Conservation (phyloP, 306 rosid species). For the Ammopiptanthus mongolicus region DNA sequence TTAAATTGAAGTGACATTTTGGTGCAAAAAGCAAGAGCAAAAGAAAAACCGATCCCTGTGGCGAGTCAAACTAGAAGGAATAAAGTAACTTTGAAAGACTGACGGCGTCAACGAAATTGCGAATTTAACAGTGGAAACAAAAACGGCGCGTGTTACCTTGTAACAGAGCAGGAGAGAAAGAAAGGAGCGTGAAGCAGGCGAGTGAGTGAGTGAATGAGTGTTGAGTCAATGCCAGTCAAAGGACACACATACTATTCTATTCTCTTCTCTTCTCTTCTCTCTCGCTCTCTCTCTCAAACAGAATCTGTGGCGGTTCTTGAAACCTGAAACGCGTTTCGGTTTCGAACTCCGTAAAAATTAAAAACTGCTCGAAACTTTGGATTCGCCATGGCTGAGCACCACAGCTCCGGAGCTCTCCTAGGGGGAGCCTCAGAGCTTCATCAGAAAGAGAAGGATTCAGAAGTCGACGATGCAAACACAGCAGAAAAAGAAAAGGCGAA, state of each 20-base stretch:
- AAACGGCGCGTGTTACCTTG: slow-evolving; percentile 35
- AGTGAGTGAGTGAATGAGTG: slow-evolving; percentile 9
- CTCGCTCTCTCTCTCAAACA: neutral
- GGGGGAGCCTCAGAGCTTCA: slow-evolving; percentile 17
- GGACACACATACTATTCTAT: slow-evolving; percentile 17
- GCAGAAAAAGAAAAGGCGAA: neutral
- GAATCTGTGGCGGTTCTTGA: slow-evolving; percentile 28
- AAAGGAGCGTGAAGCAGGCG: too few species aligned
- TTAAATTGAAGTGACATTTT: neutral
- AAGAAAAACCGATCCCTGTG: neutral
- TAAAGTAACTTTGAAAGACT: neutral
- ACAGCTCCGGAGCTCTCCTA: slow-evolving; percentile 30
- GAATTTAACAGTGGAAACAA: neutral
- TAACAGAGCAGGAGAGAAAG: neutral
- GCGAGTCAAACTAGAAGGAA: slow-evolving; percentile 1
- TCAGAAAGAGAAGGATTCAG: slow-evolving; percentile 14
- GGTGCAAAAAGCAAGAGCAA: slow-evolving; percentile 45
- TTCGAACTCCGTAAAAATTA: slow-evolving; percentile 22
- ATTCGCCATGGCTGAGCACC: slow-evolving; percentile 39
- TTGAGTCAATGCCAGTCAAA: slow-evolving; percentile 74
- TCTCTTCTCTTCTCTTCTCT: too few species aligned
- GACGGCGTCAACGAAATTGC: slow-evolving; percentile 30
- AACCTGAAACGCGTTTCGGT: slow-evolving; percentile 31
- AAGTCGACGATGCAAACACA: slow-evolving; percentile 8
- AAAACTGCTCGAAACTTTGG: slow-evolving; percentile 38